Conservation (phyloP, 371 early-diverging fungal species). For the Apophysomyces elegans region DNA sequence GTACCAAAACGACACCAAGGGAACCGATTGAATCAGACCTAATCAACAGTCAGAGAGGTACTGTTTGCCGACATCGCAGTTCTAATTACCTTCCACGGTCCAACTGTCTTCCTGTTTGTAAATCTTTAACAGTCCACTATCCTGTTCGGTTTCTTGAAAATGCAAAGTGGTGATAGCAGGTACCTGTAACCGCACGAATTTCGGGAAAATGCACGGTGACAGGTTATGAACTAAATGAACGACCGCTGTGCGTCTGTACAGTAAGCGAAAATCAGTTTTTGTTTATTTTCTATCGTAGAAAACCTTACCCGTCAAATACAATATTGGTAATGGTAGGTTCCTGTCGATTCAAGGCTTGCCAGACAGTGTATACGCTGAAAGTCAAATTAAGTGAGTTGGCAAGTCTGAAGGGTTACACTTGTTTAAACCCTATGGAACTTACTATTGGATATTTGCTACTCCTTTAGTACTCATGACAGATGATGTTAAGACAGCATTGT, state of each 20-base stretch:
- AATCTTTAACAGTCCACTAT: constrained; percentile 48
- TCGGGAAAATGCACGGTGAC: constrained; percentile 56
- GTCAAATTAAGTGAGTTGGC: not conserved
- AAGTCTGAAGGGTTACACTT: no score
- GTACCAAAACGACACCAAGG: constrained; percentile 70
- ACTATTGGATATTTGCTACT: constrained; percentile 59
- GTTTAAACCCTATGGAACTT: not conserved
- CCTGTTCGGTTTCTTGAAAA: constrained; percentile 47
- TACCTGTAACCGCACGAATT: constrained; percentile 45
- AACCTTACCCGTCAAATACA: constrained; percentile 58
- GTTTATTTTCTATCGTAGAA: not conserved
- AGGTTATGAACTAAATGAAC: constrained; percentile 51
- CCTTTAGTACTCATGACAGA: constrained; percentile 65
- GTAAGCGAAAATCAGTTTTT: constrained; percentile 1
- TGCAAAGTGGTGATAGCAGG: constrained; percentile 54
- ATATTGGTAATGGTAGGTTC: constrained; percentile 60
- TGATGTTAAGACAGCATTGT: constrained; percentile 46
- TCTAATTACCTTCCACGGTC: constrained; percentile 49
- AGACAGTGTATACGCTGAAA: constrained; percentile 61
- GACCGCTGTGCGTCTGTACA: constrained; percentile 52
- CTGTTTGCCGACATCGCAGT: not conserved
- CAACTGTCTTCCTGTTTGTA: constrained; percentile 60
- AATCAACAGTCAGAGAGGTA: constrained; percentile 1
- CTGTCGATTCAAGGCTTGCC: constrained; percentile 63
- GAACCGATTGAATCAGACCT: constrained; percentile 65